Percentiles rank a stretch among this genome's conserved stretches.
phyloP scores from a whole-genome alignment of 768 basidiomycete genomes.

The Trametes maxima region DNA sequence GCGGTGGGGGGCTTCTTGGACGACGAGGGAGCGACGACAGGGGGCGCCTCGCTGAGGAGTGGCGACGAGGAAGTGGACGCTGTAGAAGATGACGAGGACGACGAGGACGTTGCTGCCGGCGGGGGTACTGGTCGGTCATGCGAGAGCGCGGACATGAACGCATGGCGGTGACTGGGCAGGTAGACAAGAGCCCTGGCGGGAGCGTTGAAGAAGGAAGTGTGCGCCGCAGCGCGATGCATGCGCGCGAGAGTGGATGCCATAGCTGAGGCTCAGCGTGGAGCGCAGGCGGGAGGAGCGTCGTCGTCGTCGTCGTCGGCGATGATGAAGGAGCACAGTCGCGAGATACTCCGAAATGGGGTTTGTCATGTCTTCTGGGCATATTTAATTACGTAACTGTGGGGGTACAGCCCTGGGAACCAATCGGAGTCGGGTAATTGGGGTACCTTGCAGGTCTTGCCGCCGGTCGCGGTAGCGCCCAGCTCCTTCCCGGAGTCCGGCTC shows the following conservation, averaged over 20 bases:
- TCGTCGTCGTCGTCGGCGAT: background rate
- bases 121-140: slow-evolving; percentile 35
- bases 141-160: slow-evolving; percentile 69
- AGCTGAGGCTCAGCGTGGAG: background rate
- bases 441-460: background rate
- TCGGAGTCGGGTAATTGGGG: background rate
- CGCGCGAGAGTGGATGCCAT: slow-evolving; percentile 20
- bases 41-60: slow-evolving; percentile 49
- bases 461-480: background rate
- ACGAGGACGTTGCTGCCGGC: slow-evolving; percentile 27
- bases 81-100: slow-evolving; percentile 2
- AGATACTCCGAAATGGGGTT: slow-evolving; percentile 16
- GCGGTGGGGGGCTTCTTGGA: slow-evolving; percentile 29
- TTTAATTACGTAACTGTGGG: slow-evolving; percentile 9
- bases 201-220: slow-evolving; percentile 8
- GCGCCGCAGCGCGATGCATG: slow-evolving; percentile 17
- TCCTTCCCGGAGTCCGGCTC: background rate
- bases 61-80: slow-evolving; percentile 21
- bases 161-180: slow-evolving; percentile 50
- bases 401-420: background rate
- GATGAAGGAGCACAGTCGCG: slow-evolving; percentile 6
- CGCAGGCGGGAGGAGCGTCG: background rate
- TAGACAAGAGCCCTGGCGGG: slow-evolving; percentile 22
- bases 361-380: slow-evolving; percentile 4
- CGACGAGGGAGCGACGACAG: slow-evolving; percentile 50